A percentile compares a stretch with the other conserved stretches of the same genome.
phyloP scores from a whole-genome alignment of 2,329 filamentous ascomycete genomes.

The Pyrenochaeta sp. region DNA sequence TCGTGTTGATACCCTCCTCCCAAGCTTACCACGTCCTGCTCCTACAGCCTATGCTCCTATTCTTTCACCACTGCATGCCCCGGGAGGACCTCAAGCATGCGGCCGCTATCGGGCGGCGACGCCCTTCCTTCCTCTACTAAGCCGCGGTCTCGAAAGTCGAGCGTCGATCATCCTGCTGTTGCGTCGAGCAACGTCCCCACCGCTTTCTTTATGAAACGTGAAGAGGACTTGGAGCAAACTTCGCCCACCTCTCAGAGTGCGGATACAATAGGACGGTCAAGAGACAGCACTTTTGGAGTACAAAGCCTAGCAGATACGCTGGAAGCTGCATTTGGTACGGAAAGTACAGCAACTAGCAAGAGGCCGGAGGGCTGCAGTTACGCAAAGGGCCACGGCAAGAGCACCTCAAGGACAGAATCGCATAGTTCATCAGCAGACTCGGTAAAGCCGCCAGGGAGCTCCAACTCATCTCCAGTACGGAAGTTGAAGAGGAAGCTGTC shows the following conservation, averaged over 20 bases:
- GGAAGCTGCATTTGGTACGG: constrained; percentile 51
- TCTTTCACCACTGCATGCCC: constrained; percentile 12
- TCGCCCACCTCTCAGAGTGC: constrained; percentile 34
- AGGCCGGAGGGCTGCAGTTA: constrained; percentile 35
- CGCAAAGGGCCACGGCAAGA: constrained; percentile 44
- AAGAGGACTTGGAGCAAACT: constrained; percentile 57
- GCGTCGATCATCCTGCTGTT: constrained; percentile 41
- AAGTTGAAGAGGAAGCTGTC: constrained; percentile 35
- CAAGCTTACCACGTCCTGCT: constrained; percentile 12
- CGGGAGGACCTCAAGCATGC: constrained; percentile 30
- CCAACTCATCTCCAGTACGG: constrained; percentile 27
- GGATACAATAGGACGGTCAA: constrained; percentile 19
- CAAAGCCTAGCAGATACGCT: constrained; percentile 65
- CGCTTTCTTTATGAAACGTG: constrained; percentile 68
- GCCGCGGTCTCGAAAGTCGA: constrained; percentile 50
- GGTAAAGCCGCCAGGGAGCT: constrained; percentile 26
- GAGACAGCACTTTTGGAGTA: constrained; percentile 63
- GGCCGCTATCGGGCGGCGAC: constrained; percentile 48
- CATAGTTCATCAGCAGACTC: constrained; percentile 31
- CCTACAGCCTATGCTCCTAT: constrained; percentile 1
- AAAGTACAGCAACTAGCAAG: constrained; percentile 28
- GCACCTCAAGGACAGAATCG: constrained; percentile 28
- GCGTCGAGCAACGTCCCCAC: constrained; percentile 56
- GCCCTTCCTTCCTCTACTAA: constrained; percentile 38
- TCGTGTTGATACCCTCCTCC: constrained; percentile 14